Evolutionary conservation across 805 yeast species (phyloP), one percentile per base, ranked within the genome.

Genomic region (Saccharomyces eubayanus): DNA sequence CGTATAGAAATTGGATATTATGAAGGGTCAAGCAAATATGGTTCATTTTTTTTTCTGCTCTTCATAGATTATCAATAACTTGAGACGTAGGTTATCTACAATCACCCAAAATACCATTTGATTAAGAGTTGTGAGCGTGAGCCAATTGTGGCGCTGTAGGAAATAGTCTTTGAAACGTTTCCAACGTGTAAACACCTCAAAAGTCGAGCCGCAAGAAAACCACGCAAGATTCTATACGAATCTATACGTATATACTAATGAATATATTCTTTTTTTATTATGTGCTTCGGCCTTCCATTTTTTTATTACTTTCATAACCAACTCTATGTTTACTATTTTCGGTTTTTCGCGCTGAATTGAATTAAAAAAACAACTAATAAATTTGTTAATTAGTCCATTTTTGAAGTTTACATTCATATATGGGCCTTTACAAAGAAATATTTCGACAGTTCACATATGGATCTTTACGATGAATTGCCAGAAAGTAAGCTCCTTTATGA

Each of bases 381-480:
- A 2, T n/a, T 16, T 6, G 24, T 4, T 11, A 36, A 16, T 36
- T 16, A 8, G 8, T 24, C 30, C 16, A 46, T 21, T 10, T 46
- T 21, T 46, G 21, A 21, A 28, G 9, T 46, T 6, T 21, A 46
- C n/a, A n/a, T 46, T 46, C 29, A 28, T 46, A 10, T 16, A 24
- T 36, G 16, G 43, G 24, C 12, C 43, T 10, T 36, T 36, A 36
- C 16, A 24, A 36, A 36, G 10, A 36, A 36, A 36, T 24, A 24
- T 8, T 46, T 46, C n/a, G 31, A 41, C 45, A 28, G 41, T 41
- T 51, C 46, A 40, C 54, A 28, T 31, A 75, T 75, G 79, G 78
- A 75, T 55, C 66, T 75, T 36, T 74, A 74, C 58, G 72, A 73
- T 51, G 74, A 73, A 54, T 63, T 73, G 29, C 76, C 77, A 0